Evolutionary conservation across 1,284 basidiomycete genomes (phyloP).

Genomic region (Ustanciosporium gigantosporum): DNA sequence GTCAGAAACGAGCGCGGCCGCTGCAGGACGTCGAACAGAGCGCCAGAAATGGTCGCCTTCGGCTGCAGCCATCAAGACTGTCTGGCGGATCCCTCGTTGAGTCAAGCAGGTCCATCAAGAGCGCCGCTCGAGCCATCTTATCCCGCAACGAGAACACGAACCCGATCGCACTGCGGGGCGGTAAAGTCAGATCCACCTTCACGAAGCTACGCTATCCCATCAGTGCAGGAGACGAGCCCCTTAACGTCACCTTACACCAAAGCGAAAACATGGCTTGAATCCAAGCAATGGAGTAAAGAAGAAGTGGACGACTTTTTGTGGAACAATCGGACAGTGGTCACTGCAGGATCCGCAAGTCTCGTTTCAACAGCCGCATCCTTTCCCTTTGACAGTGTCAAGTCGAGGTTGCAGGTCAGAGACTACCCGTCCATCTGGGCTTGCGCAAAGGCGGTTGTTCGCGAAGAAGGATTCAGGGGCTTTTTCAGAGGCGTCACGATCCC

Average conservation of each 20-base stretch:
- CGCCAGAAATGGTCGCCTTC: slow-evolving; percentile 10
- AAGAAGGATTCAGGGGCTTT: slow-evolving; percentile 90
- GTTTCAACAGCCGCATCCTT: slow-evolving; percentile 58
- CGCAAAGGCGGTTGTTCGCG: slow-evolving; percentile 67
- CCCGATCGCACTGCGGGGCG: background rate
- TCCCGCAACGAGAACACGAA: background rate
- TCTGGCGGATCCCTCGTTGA: slow-evolving; percentile 13
- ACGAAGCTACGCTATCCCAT: background rate
- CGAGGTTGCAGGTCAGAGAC: slow-evolving; percentile 56
- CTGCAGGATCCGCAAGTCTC: slow-evolving; percentile 57
- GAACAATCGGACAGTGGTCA: slow-evolving; percentile 52
- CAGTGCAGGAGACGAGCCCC: background rate
- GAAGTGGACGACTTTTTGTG: slow-evolving; percentile 42
- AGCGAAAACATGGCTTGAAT: background rate
- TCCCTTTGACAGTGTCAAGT: slow-evolving; percentile 58
- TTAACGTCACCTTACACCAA: background rate
- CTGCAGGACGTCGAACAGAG: no score
- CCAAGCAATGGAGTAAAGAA: slow-evolving; percentile 20
- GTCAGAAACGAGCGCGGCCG: no score
- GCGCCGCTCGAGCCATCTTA: background rate
- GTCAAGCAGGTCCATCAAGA: slow-evolving; percentile 22
- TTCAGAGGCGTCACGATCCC: slow-evolving; percentile 82
- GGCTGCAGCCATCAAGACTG: slow-evolving; percentile 34
- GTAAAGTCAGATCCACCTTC: no score
- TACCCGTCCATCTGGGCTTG: slow-evolving; percentile 58